Conservation (phyloP, 768 basidiomycete species). For the Suillus hirtellus region DNA sequence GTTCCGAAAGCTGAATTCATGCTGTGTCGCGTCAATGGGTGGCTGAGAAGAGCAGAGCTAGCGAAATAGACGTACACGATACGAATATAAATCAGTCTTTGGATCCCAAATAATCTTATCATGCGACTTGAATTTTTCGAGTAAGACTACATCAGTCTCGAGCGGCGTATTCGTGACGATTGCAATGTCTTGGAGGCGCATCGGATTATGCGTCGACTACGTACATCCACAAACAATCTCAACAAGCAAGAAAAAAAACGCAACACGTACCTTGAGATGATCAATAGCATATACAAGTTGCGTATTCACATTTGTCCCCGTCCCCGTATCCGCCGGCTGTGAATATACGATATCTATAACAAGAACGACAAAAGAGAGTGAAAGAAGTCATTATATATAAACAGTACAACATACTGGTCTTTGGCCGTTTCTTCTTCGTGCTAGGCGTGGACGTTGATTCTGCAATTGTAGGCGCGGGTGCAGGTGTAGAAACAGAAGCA, state of each 20-base stretch:
- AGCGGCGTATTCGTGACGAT: conserved; percentile 78
- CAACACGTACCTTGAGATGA: conserved; percentile 62
- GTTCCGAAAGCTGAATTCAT: conserved; percentile 83
- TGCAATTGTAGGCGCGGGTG: conserved; percentile 33
- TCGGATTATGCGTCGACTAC: conserved; percentile 63
- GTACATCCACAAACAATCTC: neutral
- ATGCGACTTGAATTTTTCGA: conserved; percentile 82
- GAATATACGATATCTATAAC: conserved; percentile 74
- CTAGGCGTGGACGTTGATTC: neutral
- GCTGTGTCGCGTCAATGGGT: conserved; percentile 41
- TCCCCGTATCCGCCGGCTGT: conserved; percentile 84
- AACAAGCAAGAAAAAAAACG: neutral
- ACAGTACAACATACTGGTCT: conserved; percentile 49
- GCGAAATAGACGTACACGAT: conserved; percentile 56
- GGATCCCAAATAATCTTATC: conserved; percentile 79
- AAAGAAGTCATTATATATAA: neutral
- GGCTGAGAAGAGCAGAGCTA: neutral
- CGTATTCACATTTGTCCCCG: conserved; percentile 80
- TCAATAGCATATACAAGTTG: conserved; percentile 85
- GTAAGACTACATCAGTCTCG: conserved; percentile 64
- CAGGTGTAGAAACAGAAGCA: conserved; percentile 17
- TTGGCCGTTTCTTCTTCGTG: conserved; percentile 57
- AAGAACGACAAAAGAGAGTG: conserved; percentile 32
- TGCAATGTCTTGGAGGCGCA: conserved; percentile 86
- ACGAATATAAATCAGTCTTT: conserved; percentile 84